Conservation (phyloP, 257 asterid species). For the Solanum tarapatanum region DNA sequence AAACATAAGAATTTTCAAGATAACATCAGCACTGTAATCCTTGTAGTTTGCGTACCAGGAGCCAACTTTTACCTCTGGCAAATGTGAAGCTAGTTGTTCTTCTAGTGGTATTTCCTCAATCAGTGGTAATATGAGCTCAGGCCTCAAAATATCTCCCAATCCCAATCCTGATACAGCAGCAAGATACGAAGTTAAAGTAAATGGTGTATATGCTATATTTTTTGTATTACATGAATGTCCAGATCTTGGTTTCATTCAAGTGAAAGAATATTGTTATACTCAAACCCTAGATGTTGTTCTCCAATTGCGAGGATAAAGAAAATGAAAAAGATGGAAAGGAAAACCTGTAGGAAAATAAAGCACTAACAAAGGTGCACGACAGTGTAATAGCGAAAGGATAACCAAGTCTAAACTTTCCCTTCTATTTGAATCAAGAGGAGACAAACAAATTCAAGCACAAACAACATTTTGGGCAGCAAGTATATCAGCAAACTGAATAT, state of each 20-base stretch:
- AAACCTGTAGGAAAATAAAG: not conserved
- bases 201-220: not conserved
- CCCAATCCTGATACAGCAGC: slow-evolving; percentile 55
- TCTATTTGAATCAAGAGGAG: not conserved
- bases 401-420: not conserved
- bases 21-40: not conserved
- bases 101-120: slow-evolving; percentile 54
- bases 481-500: not conserved
- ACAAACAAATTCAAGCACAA: not conserved
- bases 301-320: not conserved
- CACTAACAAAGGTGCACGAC: not conserved
- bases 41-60: not conserved
- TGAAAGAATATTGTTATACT: not conserved
- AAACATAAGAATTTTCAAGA: slow-evolving; percentile 5
- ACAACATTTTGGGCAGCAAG: not conserved
- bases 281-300: not conserved
- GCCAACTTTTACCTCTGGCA: slow-evolving; percentile 62
- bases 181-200: slow-evolving; percentile 5
- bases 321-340: not conserved
- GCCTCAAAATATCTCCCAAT: slow-evolving; percentile 88
- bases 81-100: slow-evolving; percentile 53
- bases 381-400: not conserved
- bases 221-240: not conserved
- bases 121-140: slow-evolving; percentile 61
- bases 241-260: not conserved